Evolutionary conservation across 208 protist species (phyloP), one percentile per base, ranked within the genome.

Genomic region (Crithidia acanthocephali): DNA sequence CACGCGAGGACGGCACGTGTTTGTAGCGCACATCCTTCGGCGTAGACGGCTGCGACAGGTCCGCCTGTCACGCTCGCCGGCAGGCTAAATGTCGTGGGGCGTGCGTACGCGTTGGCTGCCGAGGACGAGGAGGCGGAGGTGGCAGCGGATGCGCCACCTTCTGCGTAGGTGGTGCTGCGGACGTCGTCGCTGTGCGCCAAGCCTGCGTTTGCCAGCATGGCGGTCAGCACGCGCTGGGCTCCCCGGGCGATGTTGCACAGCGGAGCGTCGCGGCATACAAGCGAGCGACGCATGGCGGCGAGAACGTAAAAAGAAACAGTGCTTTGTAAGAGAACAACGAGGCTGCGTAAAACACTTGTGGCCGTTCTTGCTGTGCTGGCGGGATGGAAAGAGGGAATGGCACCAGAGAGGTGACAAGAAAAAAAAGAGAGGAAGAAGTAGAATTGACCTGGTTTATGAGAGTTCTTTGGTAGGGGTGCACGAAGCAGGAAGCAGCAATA

Each of bases 1-100:
- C 68, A 5, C 86, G 84, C 0, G 87, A 87, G 8, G 90, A 78
- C 9, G 90, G 90, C 18, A 95, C 86, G 33, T 74, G 68, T n/a
- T 70, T 80, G 62, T 86, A 85, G 0, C 77, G 78, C 57, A 87
- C 16, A 3, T 76, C 60, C 50, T 35, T 72, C 27, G 32, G 22
- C 16, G 7, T 35, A 3, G 11, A 20, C 11, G 60, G 35, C 40
- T 50, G 42, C 20, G 72, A 76, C 15, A 76, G 45, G n/a, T 75
- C 72, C 16, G 63, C 64, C 22, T 64, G 60, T n/a, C 2, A 83
- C 16, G 25, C 8, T 32, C 10, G 7, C 44, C 8, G 72, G 59
- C 28, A 78, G 44, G 18, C 23, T 13, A 40, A 64, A 44, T 10
- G 71, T 56, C 10, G 32, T 30, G 5, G 62, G 23, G 0, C 27